phyloP scores from a whole-genome alignment of 2,329 filamentous ascomycete genomes.

The Verticillium zaregamsianum region DNA sequence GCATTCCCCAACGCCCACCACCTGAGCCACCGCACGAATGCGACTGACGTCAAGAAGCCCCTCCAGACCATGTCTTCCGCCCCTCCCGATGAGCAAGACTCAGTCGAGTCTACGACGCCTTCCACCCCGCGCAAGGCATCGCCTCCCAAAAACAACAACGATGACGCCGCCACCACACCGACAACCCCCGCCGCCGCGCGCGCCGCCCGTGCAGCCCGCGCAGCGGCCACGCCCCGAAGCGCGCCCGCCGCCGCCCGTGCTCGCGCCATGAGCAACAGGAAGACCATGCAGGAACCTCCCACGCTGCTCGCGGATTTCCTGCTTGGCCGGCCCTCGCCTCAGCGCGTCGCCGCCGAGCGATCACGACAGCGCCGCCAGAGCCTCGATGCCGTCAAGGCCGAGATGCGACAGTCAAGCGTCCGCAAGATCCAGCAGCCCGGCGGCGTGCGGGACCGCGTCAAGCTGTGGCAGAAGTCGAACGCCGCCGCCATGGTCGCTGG shows the following conservation, averaged over 20 bases:
- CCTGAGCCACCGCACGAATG: neutral
- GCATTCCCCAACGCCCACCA: neutral
- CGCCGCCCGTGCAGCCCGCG: neutral
- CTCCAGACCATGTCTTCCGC: conserved; percentile 13
- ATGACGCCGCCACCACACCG: neutral
- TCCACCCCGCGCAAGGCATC: conserved; percentile 2
- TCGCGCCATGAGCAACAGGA: conserved; percentile 33
- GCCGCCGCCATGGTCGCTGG: conserved; percentile 56
- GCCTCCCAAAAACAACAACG: neutral
- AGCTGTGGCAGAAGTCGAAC: conserved; percentile 78
- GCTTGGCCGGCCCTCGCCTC: conserved; percentile 50
- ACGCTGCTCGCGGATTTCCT: conserved; percentile 55
- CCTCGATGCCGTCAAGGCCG: conserved; percentile 54
- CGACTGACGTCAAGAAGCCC: conserved; percentile 4
- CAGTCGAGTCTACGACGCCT: conserved; percentile 4
- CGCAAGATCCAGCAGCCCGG: conserved; percentile 58
- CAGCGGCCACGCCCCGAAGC: conserved; percentile 32
- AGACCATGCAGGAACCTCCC: conserved; percentile 31
- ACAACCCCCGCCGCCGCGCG: conserved; percentile 1
- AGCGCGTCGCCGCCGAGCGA: conserved; percentile 47
- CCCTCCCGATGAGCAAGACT: conserved; percentile 11
- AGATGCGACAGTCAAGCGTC: conserved; percentile 49
- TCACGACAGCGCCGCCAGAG: conserved; percentile 47
- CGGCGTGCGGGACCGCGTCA: conserved; percentile 74
- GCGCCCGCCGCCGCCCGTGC: conserved; percentile 32